Evolutionary conservation across 1,139 yeast genomes (phyloP), one percentile per base, ranked within the genome.

Genomic region (Kodamaea anthophila): DNA sequence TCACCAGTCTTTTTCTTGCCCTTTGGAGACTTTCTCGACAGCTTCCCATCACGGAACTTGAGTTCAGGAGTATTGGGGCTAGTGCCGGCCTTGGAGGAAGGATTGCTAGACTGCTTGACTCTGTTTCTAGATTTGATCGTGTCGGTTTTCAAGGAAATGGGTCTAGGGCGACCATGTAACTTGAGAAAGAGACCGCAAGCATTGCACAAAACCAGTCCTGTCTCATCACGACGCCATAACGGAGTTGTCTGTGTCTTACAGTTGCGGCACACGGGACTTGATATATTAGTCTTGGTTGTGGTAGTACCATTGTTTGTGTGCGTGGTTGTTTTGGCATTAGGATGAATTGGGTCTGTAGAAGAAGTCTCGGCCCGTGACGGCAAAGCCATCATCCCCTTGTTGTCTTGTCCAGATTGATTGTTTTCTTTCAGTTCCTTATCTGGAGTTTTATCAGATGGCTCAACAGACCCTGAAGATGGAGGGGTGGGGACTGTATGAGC

Each of bases 221-320:
- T 74, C 50, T 87, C 96, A 55, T 87, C 95, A 43, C 96, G 68
- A 55, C 97, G 70, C 97, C 97, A 88, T 15, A 88, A 63, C 1
- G 97, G 97, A 1, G 97, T 88, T 2, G 91, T 87, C 37, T 85
- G 83, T 5, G 97, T 88, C 45, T 80, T 74, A 59, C 97, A 88
- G 54, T 88, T 88, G 43, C 82, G 85, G 55, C 96, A 88, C 13
- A 81, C 71, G 2, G 96, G 88, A 23, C 75, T 63, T 5, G 78
- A 55, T 36, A 74, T 67, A 43, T 72, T 74, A 5, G 69, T 51
- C 39, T 65, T 65, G 24, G 71, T 52, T 26, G 70, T 61, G 25
- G 70, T 60, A 31, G 69, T 60, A 19, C 70, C 70, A 39, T 62
- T 63, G 38, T 53, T 60, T 29, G 62, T 55, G 25, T 58, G 66